Evolutionary conservation across 1,284 basidiomycete species (phyloP), one percentile per base, ranked within the genome.

Genomic region (Moesziomyces sp.): DNA sequence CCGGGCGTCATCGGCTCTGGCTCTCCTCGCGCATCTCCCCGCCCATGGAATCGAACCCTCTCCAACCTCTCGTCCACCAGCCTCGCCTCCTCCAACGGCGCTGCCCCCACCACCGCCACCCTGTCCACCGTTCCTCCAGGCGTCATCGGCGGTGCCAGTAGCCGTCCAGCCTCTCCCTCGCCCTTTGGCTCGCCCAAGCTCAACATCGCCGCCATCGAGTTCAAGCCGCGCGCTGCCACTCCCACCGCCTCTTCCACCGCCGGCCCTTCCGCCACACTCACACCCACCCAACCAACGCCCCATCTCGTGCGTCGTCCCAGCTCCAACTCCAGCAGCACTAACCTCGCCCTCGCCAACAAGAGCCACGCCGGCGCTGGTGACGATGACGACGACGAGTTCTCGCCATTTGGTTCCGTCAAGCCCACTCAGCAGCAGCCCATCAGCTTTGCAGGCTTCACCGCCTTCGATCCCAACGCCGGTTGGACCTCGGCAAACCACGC

Each of bases 381-480:
- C 30, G 86, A 87, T n/a, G 87, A 86, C 35, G 85, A 87, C 46
- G 87, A 88, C 75, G 88, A 88, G 74, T 88, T 88, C 74, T 88
- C 87, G 44, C 87, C 88, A 0, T 88, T 88, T 60, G 86, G 85
- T 24, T 57, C 58, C 23, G 42, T 42, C 52, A 69, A 69, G 24
- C 59, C 66, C 42, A 23, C 49, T 8, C 50, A 52, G 23, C 55
- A 63, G 35, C 62, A 66, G 43, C 69, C 69, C 21, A 52, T 67
- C 55, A 65, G 62, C 57, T 70, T 50, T 33, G 67, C 61, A 11
- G 62, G 68, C 38, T 54, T 57, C 40, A 65, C 62, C 1, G 42
- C 45, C 28, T 71, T 58, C n/a, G 68, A 60, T 35, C 48, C 58
- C 21, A 52, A 72, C 40, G 59, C 63, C 9, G 69, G 69, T 21